Base-by-base conservation (phyloP, 2,329 filamentous ascomycete genomes). In the Blastomyces percursus region DNA sequence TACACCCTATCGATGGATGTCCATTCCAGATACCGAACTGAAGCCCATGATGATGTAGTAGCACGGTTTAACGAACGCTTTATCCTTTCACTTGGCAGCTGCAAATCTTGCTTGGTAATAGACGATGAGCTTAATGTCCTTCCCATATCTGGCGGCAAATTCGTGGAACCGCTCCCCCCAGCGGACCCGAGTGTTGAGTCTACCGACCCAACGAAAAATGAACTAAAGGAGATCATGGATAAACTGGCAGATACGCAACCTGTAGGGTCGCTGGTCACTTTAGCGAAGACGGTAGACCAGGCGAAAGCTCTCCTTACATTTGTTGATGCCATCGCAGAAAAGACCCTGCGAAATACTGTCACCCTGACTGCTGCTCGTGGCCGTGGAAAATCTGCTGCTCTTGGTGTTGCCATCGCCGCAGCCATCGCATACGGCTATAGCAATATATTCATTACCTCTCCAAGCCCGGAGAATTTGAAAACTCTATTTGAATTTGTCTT, bases 371-470 rank as follows among this genome's bases (percentile, higher is more conserved):
- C 94, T 21, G 93, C 88, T 46, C 86, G 94, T 85, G 94, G 94
- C 75, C 87, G 94, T 70, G 94, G 94, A 77, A 99, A 99, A 78
- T 99, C 94, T 24, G 95, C 94, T 21, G 94, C 94, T 32, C 83
- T 99, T 70, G 94, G 94, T 77, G 87, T 99, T 60, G 91, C 94
- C 2, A 89, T 99, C 52, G 94, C 94, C 3, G 91, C 94, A 2
- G 95, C 95, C 1, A 84, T 99, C 54, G 93, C 94, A 0, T 90
- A 97, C 72, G 94, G 94, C 32, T 99, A 99, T 77, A 96, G 91
- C 80, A 99, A 99, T 75, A 96, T 99, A 70, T 99, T 99, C 77
- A 96, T 99, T 73, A 99, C 94, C 1, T 97, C 93, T 1, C 93
- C 93, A 0, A 96, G 91, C 65, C 94, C 94, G 0, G 95, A 99